These are phyloP conservation scores for Patellaria atrata DNA, from an alignment of 495 filamentous ascomycete species.

Conservation along the genomic window DNA sequence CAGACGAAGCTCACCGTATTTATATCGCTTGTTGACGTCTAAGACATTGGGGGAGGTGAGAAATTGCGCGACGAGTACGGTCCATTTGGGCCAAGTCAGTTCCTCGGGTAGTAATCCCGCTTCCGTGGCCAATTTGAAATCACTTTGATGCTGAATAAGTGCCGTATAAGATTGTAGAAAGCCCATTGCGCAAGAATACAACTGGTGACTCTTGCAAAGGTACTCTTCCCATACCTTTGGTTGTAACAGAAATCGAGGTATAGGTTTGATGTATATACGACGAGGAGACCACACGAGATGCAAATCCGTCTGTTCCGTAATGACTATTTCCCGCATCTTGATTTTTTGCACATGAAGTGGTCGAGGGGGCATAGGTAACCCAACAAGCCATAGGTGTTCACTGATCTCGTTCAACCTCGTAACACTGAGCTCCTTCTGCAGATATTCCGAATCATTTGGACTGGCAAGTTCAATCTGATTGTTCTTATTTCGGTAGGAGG, in stretches of 20 bases:
- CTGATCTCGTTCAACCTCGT: constrained; percentile 16
- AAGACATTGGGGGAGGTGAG: too few species aligned
- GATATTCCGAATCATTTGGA: constrained; percentile 6
- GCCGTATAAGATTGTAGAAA: constrained; percentile 17
- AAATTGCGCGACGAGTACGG: too few species aligned
- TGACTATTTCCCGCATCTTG: constrained; percentile 12
- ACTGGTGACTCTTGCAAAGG: constrained; percentile 5
- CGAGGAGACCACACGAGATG: constrained; percentile 18
- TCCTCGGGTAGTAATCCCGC: constrained; percentile 7
- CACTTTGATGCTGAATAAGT: constrained; percentile 14
- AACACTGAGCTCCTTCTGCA: constrained; percentile 15
- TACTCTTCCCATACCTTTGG: constrained; percentile 15
- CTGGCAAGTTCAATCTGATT: constrained; percentile 6
- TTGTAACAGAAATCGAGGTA: constrained; percentile 14
- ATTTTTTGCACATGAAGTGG: constrained; percentile 20
- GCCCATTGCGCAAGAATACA: constrained; percentile 13
- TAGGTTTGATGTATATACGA: constrained; percentile 13
- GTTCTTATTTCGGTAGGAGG: constrained; percentile 5
- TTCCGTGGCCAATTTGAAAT: constrained; percentile 18
- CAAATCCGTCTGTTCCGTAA: constrained; percentile 19
- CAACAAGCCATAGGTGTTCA: constrained; percentile 19
- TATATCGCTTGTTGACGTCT: constrained; percentile 22
- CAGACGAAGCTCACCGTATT: constrained; percentile 23
- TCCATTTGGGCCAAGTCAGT: constrained; percentile 17
- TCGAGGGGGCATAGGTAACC: constrained; percentile 14